phyloP scores from a whole-genome alignment of 2,329 filamentous ascomycete species.

The Xylaria digitata region DNA sequence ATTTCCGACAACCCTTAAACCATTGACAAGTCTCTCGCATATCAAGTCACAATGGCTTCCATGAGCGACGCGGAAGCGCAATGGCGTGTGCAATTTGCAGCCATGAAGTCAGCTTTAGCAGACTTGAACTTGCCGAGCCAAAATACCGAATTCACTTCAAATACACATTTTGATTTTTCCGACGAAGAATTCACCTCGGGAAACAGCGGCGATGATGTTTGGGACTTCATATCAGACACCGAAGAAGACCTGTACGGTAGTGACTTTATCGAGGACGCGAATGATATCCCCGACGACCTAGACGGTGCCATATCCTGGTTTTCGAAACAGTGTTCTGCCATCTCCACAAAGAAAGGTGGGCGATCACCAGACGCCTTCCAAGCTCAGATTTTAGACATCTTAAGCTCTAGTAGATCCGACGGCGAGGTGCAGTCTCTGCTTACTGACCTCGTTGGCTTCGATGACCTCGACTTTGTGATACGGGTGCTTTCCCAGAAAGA shows the following conservation, averaged over 20 bases:
- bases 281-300: slow-evolving; percentile 45
- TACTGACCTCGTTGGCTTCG: slow-evolving; percentile 90
- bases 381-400: slow-evolving; percentile 79
- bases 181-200: slow-evolving; percentile 66
- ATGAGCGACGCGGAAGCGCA: slow-evolving; percentile 61
- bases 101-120: slow-evolving; percentile 88
- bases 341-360: slow-evolving; percentile 73
- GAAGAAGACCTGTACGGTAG: slow-evolving; percentile 74
- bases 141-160: slow-evolving; percentile 59
- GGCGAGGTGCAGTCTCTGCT: slow-evolving; percentile 92
- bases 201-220: slow-evolving; percentile 81
- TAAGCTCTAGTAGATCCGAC: slow-evolving; percentile 75
- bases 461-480: slow-evolving; percentile 91
- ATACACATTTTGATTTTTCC: slow-evolving; percentile 74
- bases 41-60: slow-evolving; percentile 38
- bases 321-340: slow-evolving; percentile 70
- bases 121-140: slow-evolving; percentile 68
- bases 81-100: slow-evolving; percentile 87
- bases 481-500: slow-evolving; percentile 84
- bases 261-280: slow-evolving; percentile 67
- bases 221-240: slow-evolving; percentile 87
- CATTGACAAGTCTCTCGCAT: background rate
- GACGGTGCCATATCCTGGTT: slow-evolving; percentile 77
- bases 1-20: background rate
- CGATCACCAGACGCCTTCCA: slow-evolving; percentile 77